Evolutionary conservation across 257 asterid species (phyloP), one percentile per base, ranked within the genome.

Genomic region (Forsythia suspensa): DNA sequence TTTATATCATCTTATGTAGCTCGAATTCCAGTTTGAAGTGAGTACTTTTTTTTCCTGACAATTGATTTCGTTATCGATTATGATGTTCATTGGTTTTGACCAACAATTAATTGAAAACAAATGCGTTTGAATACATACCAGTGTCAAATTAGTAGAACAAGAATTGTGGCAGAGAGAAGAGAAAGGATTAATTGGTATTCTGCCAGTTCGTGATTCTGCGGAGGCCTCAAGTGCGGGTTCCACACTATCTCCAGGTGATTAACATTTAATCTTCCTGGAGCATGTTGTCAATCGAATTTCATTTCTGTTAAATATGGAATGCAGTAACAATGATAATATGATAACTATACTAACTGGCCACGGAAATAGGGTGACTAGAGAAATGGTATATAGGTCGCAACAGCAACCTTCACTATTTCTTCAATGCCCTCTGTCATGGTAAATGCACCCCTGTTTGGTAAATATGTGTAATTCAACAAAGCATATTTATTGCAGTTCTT

Each of bases 161-260:
- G 99, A 96, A 83, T 82, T 96, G 77, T 96, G 99, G 98, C 98
- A 96, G 92, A 92, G 98, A 86, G 99, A 96, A 79, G 99, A 91
- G 87, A 94, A 94, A 85, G 99, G 99, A 37, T 79, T 96, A 37
- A 94, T 94, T 71, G 99, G 99, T 74, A 90, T 96, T 87, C 89
- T 96, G 67, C 99, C 98, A 1, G 97, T 96, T 57, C 91, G 96
- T 69, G 98, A 96, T 86, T 90, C 94, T 59, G 93, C 88, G 2
- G 97, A 87, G 87, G 76, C 88, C 59, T 76, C 90, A 3, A 68
- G 88, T 38, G 85, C 85, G 18, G 90, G 84, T 75, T 67, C 96
- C 66, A 24, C 80, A 40, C 70, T 82, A 72, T 80, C 95, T 69
- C 75, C 92, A 88, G 99, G 99, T 95, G 85, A 87, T 75, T 41